These are phyloP conservation scores for Piper betle DNA, from an alignment of 164 flowering plant species.

Conservation along the genomic window DNA sequence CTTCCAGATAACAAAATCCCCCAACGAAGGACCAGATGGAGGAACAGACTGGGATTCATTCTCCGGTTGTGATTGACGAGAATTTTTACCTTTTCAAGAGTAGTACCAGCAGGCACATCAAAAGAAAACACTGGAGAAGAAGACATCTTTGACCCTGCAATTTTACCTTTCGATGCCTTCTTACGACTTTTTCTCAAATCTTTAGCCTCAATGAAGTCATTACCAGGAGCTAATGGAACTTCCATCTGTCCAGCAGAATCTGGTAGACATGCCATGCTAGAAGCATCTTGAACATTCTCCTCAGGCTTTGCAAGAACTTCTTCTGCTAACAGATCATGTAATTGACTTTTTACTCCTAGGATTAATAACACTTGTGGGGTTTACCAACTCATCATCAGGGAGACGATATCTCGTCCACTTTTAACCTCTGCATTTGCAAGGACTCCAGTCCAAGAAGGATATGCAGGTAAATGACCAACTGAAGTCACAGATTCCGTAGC, in stretches of 20 bases:
- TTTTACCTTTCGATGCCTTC: conserved; percentile 73
- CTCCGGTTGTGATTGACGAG: conserved; percentile 50
- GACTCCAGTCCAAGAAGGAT: conserved; percentile 72
- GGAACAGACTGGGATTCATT: conserved; percentile 61
- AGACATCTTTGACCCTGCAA: conserved; percentile 32
- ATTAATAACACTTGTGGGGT: conserved; percentile 16
- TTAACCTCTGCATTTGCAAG: conserved; percentile 43
- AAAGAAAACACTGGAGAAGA: conserved; percentile 21
- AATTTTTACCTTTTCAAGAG: conserved; percentile 52
- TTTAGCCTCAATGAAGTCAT: conserved; percentile 81
- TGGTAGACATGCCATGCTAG: conserved; percentile 10
- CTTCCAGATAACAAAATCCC: conserved; percentile 95
- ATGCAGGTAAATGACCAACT: conserved; percentile 18
- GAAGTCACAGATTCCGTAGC: conserved; percentile 30
- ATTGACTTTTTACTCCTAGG: conserved; percentile 44
- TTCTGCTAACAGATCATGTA: conserved; percentile 67
- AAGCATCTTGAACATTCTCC: conserved; percentile 25
- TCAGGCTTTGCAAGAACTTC: conserved; percentile 45
- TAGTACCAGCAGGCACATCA: conserved; percentile 37
- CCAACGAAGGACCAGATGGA: conserved; percentile 87
- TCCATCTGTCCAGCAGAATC: conserved; percentile 15
- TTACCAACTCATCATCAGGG: conserved; percentile 21
- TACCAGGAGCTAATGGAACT: conserved; percentile 26
- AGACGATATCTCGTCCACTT: conserved; percentile 21
- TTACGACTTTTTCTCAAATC: conserved; percentile 84